Base-by-base conservation (phyloP, 2,329 filamentous ascomycete genomes). In the Aureobasidium subglaciale region DNA sequence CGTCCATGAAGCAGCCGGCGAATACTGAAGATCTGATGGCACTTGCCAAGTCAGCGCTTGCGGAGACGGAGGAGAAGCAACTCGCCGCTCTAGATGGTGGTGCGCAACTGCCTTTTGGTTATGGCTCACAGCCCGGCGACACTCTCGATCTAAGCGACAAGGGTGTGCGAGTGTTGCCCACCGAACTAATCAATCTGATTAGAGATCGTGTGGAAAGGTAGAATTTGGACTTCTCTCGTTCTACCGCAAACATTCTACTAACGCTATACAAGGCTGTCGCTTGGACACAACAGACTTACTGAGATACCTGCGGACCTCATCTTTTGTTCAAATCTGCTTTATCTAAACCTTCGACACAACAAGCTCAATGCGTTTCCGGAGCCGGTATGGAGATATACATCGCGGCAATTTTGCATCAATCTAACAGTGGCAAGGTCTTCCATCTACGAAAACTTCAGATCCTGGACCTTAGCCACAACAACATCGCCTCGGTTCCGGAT, bases 391-490 rank as follows among this genome's bases (percentile, higher is more conserved):
- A 54, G 52, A 32, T n/a, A n/a, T n/a, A n/a, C 8, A 20, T 11
- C 24, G 20, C 34, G 29, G 10, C 38, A 13, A 13, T 22, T 8
- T 15, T 25, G 16, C 15, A 18, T 13, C 20, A 18, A 40, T 45
- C 64, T 69, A 59, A 70, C 56, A 64, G 41, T 56, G 64, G 49
- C 61, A 67, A 95, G 90, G 82, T 97, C 57, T 91, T 92, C 68
- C 85, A 90, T 69, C 79, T 97, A 59, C 85, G 83, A 52, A 87
- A 90, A 30, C 81, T 97, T 55, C 91, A 97, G 72, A 96, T 96
- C 58, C 81, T 97, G 59, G 92, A 97, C 72, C 79, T 97, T 55
- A 91, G 90, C 68, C 83, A 88, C 63, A 97, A 97, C 68, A 89
- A 87, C 68, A 84, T 97, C 59, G 82, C 81, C 45, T 75, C 81